phyloP scores from a whole-genome alignment of 805 yeast genomes.

The Candida tibetensis region DNA sequence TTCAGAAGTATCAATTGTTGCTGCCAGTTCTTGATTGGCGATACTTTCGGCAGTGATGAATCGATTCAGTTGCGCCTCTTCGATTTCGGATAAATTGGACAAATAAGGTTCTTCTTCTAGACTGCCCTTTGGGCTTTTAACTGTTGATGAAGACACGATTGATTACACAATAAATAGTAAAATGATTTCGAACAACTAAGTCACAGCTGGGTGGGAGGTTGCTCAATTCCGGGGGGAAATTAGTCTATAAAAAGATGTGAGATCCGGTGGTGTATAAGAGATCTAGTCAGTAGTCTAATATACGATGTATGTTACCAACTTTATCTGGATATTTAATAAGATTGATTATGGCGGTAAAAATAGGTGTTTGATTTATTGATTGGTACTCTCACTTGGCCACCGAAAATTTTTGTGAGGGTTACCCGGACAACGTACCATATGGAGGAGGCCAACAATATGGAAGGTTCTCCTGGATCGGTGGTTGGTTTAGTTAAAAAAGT shows the following conservation, averaged over 20 bases:
- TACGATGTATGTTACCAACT: too few relatives aligned
- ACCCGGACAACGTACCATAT: conserved; percentile 17
- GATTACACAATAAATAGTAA: conserved; percentile 1
- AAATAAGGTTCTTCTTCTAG: conserved; percentile 12
- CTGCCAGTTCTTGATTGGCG: too few relatives aligned
- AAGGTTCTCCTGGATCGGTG: too few relatives aligned
- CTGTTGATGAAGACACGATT: conserved; percentile 35
- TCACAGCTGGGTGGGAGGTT: not conserved
- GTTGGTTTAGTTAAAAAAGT: too few relatives aligned
- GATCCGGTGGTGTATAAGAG: conserved; percentile 16
- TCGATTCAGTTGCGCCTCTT: too few relatives aligned
- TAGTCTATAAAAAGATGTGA: not conserved
- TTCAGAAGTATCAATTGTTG: too few relatives aligned
- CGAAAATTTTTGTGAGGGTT: conserved; percentile 11
- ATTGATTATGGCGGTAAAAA: too few relatives aligned
- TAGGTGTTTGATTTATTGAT: too few relatives aligned
- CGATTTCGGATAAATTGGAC: too few relatives aligned
- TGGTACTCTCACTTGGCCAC: conserved; percentile 11
- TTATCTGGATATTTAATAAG: too few relatives aligned
- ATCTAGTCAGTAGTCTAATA: conserved; percentile 42
- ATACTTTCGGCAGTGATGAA: too few relatives aligned
- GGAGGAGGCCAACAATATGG: too few relatives aligned
- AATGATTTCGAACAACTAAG: not conserved
- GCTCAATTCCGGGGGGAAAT: not conserved
- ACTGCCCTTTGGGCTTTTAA: conserved; percentile 42